A percentile compares a stretch with the other conserved stretches of the same genome.
phyloP scores from a whole-genome alignment of 2,329 filamentous ascomycete species.

The Phaeoacremonium minimum region DNA sequence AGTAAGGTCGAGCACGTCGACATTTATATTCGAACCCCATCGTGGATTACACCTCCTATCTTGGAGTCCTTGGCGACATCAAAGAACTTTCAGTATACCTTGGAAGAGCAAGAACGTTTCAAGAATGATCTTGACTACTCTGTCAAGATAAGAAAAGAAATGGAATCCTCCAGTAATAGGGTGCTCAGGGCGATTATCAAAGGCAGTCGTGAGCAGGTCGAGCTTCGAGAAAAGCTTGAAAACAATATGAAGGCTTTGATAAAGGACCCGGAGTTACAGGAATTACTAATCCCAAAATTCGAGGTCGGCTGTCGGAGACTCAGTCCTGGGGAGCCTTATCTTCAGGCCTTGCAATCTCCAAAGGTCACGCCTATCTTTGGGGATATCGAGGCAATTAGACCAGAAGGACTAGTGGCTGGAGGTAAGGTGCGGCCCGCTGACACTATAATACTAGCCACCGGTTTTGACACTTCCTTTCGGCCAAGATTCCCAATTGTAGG shows the following conservation, averaged over 20 bases:
- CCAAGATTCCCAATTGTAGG: constrained; percentile 18
- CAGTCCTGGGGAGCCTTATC: constrained; percentile 33
- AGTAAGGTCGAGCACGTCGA: no score
- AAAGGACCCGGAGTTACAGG: constrained; percentile 7
- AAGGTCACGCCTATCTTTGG: constrained; percentile 32
- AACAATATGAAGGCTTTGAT: constrained; percentile 4
- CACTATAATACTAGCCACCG: constrained; percentile 14
- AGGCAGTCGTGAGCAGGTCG: not conserved
- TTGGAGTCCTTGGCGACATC: no score
- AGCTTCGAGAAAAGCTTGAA: not conserved
- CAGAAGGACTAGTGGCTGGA: constrained; percentile 18
- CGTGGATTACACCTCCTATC: no score
- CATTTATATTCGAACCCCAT: no score
- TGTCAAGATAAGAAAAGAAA: not conserved
- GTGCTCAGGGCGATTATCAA: not conserved
- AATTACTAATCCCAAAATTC: constrained; percentile 14
- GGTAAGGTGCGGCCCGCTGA: constrained; percentile 12
- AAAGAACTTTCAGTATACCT: not conserved
- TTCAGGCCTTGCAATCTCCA: constrained; percentile 30
- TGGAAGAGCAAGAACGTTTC: not conserved
- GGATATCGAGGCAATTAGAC: constrained; percentile 16
- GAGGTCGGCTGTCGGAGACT: constrained; percentile 17
- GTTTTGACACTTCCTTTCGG: constrained; percentile 15
- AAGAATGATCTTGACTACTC: not conserved
- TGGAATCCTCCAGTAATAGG: not conserved